phyloP scores from a whole-genome alignment of 2,329 filamentous ascomycete genomes.

The Rhynchosporium graminicola region DNA sequence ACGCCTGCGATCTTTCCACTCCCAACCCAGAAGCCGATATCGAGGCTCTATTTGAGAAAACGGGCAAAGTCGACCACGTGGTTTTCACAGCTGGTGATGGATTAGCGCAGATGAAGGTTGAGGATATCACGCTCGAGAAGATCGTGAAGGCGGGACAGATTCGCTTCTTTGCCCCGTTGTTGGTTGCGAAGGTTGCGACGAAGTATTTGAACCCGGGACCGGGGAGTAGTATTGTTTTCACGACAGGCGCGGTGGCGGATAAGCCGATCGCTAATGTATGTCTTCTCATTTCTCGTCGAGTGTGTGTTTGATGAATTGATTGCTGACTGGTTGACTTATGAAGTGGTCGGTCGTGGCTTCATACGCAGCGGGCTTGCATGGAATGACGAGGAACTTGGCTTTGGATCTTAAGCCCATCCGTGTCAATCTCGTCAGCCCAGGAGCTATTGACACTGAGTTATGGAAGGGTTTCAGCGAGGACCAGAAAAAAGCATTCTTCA shows the following conservation, averaged over 20 bases:
- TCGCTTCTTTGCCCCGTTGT: conserved; percentile 33
- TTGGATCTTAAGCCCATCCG: conserved; percentile 63
- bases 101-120: conserved; percentile 15
- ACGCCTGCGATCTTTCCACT: conserved; percentile 32
- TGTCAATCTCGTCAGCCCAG: conserved; percentile 63
- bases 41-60: conserved; percentile 45
- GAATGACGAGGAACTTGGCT: conserved; percentile 57
- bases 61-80: conserved; percentile 31
- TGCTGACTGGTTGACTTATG: too few relatives aligned
- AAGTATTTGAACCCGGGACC: conserved; percentile 28
- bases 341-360: conserved; percentile 50
- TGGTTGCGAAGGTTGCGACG: conserved; percentile 33
- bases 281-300: too few relatives aligned
- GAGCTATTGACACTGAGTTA: conserved; percentile 52
- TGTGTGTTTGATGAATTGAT: too few relatives aligned
- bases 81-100: conserved; percentile 36
- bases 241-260: conserved; percentile 26
- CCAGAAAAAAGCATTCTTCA: conserved; percentile 41
- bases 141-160: conserved; percentile 31
- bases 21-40: conserved; percentile 41
- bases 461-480: conserved; percentile 41
- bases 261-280: conserved; percentile 19
- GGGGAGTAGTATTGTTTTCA: conserved; percentile 29
- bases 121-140: conserved; percentile 22
- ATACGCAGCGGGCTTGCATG: conserved; percentile 53